A percentile compares a stretch with the other conserved stretches of the same genome.
Evolutionary conservation across 352 stramenopile species (phyloP).

Genomic region (Thalassiosira delicatula): DNA sequence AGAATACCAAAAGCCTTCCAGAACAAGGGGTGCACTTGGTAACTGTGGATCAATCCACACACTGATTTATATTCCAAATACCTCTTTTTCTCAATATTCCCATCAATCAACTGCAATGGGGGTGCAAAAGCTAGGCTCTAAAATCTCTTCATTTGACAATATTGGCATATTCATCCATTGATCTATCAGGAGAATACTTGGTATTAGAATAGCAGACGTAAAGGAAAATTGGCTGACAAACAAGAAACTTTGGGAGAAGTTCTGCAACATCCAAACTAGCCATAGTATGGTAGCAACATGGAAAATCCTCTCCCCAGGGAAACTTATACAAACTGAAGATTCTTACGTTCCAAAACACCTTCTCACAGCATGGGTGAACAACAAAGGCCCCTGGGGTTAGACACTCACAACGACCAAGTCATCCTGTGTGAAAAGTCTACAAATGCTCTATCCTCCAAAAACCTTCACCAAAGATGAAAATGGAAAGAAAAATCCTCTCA

Average conservation of each 20-base stretch:
- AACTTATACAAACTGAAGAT: slow-evolving; percentile 16
- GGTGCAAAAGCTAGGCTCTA: slow-evolving; percentile 44
- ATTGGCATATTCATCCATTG: slow-evolving; percentile 36
- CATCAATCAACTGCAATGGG: slow-evolving; percentile 42
- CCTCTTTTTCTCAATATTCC: slow-evolving; percentile 13
- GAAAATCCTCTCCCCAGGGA: slow-evolving; percentile 29
- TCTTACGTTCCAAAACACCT: slow-evolving; percentile 17
- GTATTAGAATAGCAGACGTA: slow-evolving; percentile 38
- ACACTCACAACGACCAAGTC: slow-evolving; percentile 7
- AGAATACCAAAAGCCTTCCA: background rate
- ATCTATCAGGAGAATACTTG: slow-evolving; percentile 35
- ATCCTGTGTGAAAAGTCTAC: background rate
- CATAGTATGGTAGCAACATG: slow-evolving; percentile 2
- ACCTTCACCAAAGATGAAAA: background rate
- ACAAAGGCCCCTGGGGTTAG: background rate
- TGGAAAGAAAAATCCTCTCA: background rate
- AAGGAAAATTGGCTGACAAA: slow-evolving; percentile 39
- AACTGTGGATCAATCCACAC: background rate
- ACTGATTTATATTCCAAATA: background rate
- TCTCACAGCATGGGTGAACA: background rate
- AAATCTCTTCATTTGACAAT: slow-evolving; percentile 15
- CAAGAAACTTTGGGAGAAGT: slow-evolving; percentile 21
- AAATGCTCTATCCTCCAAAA: background rate
- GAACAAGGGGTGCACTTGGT: background rate
- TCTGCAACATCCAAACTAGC: slow-evolving; percentile 30